Conservation (phyloP, 371 early-diverging fungal genomes). For the Conidiobolus incongruus region DNA sequence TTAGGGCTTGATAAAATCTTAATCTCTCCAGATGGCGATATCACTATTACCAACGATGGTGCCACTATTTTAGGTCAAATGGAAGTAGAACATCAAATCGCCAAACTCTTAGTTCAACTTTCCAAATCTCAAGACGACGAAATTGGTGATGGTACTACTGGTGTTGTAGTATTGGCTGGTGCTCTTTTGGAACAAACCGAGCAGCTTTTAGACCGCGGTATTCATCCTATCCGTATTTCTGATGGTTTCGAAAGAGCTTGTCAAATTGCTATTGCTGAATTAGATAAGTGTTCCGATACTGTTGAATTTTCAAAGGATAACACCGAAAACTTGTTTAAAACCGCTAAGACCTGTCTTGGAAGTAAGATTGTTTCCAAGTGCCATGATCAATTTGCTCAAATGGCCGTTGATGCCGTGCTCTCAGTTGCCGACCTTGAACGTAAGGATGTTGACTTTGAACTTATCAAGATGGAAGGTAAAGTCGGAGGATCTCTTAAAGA, state of each 20-base stretch:
- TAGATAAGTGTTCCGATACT: constrained; percentile 80
- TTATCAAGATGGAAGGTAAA: constrained; percentile 98
- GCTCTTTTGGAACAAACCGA: constrained; percentile 96
- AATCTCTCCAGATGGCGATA: constrained; percentile 97
- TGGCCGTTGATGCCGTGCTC: constrained; percentile 95
- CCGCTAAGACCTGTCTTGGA: constrained; percentile 94
- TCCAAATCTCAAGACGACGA: constrained; percentile 99
- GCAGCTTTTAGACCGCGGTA: constrained; percentile 84
- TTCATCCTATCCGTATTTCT: constrained; percentile 98
- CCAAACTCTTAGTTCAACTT: constrained; percentile 92
- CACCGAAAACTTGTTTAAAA: constrained; percentile 74
- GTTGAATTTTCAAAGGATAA: constrained; percentile 67
- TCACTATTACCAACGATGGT: constrained; percentile 99
- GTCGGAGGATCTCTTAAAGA: constrained; percentile 90
- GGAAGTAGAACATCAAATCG: constrained; percentile 98
- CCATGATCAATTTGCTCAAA: constrained; percentile 90
- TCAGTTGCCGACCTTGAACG: constrained; percentile 95
- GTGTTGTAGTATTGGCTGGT: constrained; percentile 99
- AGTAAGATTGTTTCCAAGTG: constrained; percentile 97
- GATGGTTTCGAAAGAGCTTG: constrained; percentile 98
- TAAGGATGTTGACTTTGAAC: constrained; percentile 98
- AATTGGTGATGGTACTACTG: constrained; percentile 99
- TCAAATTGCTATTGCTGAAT: constrained; percentile 69
- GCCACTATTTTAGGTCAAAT: constrained; percentile 99
- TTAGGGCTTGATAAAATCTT: constrained; percentile 97